A percentile compares a stretch with the other conserved stretches of the same genome.
Conservation (phyloP, 2,329 filamentous ascomycete species). For the Fusarium circinatum region DNA sequence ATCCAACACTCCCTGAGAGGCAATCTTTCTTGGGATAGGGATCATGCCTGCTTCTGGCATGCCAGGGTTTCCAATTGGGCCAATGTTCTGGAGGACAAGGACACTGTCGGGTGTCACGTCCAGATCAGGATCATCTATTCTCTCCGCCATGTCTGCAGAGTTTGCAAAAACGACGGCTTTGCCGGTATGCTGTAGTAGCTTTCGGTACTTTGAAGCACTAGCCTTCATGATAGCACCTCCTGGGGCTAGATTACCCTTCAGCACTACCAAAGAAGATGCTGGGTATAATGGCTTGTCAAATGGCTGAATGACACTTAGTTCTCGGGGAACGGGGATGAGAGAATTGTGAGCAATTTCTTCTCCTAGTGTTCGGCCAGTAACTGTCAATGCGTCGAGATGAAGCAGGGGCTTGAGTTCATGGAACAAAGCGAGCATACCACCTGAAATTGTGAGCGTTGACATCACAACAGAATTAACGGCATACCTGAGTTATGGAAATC, state of each 20-base stretch:
- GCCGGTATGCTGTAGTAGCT: slow-evolving; percentile 57
- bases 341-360: slow-evolving; percentile 80
- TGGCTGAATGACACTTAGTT: slow-evolving; percentile 68
- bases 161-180: slow-evolving; percentile 74
- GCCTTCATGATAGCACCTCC: slow-evolving; percentile 90
- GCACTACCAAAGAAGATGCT: slow-evolving; percentile 82
- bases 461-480: accelerated
- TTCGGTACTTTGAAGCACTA: slow-evolving; percentile 82
- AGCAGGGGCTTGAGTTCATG: slow-evolving; percentile 81
- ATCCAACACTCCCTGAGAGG: slow-evolving; percentile 78
- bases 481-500: slow-evolving; percentile 76
- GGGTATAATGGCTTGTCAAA: slow-evolving; percentile 73
- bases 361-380: slow-evolving; percentile 86
- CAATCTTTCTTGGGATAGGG: slow-evolving; percentile 78
- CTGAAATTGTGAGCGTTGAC: slow-evolving; percentile 46
- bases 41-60: slow-evolving; percentile 85
- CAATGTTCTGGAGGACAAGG: slow-evolving; percentile 87
- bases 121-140: slow-evolving; percentile 67
- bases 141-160: slow-evolving; percentile 77
- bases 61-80: slow-evolving; percentile 87
- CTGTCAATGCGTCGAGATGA: slow-evolving; percentile 78
- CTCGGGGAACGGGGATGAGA: slow-evolving; percentile 59
- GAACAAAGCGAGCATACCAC: slow-evolving; percentile 84
- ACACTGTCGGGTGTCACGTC: slow-evolving; percentile 71
- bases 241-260: slow-evolving; percentile 85